Base-by-base conservation (phyloP, 495 filamentous ascomycete species). In the Annulohypoxylon bovei region DNA sequence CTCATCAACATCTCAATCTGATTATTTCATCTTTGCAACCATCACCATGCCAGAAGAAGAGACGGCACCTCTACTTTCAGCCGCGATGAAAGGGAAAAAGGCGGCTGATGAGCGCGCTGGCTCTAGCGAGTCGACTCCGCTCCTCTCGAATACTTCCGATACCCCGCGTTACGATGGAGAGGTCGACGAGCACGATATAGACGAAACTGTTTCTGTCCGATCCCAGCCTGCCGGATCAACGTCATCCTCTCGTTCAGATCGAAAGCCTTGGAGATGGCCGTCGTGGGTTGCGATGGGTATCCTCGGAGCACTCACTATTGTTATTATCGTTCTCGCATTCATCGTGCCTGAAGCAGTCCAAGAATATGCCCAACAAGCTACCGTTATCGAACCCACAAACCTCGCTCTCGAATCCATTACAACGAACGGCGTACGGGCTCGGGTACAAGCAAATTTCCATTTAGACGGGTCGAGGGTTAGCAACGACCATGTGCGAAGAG, bases 321-420 rank as follows among this genome's bases (percentile, higher is more conserved):
- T 72, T 7, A 81, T 87, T 25, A 81, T 86, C 32, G 63, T 87
- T 85, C 75, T 83, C 62, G 93, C 88, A 1, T 96, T 98, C 81
- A 85, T 95, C 53, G 88, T 90, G 2, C 95, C 95, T 2, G 88
- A 88, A 25, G 86, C 90, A 5, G 87, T 95, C 18, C 89, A 96
- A 76, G 87, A 91, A 75, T 99, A 99, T 78, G 92, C 90, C 6
- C 88, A 92, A 75, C 84, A 95, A 76, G 94, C 95, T 4, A 83
- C 89, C 20, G 87, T 94, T 4, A 87, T 98, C 69, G 87, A 94
- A 67, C 90, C 95, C 0, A 92, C 89, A 2, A 88, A 88, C 73
- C 80, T 99, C 5, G 93, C 93, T 1, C 87, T 99, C 56, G 90
- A 94, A 47, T 92, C 89, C 6, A 90, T 96, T 55, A 98, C 94